phyloP scores from a whole-genome alignment of 129 eudicot species.

The Daucus carota region DNA sequence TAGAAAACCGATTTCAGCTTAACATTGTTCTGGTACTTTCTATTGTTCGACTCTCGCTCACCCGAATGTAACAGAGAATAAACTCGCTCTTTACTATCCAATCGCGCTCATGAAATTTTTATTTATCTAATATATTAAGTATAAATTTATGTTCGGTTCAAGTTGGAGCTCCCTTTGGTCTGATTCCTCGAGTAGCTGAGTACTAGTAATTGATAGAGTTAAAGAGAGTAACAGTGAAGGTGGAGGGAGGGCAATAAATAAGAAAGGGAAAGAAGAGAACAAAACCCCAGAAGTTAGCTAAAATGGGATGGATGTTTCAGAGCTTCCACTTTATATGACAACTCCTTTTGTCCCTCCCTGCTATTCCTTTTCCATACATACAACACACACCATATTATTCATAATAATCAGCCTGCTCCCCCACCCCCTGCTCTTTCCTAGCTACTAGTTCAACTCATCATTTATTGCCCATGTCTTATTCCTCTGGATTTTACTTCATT shows the following conservation, averaged over 20 bases:
- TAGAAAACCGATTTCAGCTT: no score
- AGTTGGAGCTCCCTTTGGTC: no score
- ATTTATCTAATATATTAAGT: no score
- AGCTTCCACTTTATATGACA: slow-evolving; percentile 17
- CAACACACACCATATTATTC: not conserved
- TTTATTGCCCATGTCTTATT: slow-evolving; percentile 18
- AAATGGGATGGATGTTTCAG: slow-evolving; percentile 10
- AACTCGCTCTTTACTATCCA: no score
- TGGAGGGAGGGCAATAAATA: not conserved
- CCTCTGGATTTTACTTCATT: slow-evolving; percentile 2
- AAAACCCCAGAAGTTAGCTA: slow-evolving; percentile 15
- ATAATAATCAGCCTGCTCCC: not conserved
- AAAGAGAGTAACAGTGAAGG: not conserved
- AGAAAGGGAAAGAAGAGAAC: slow-evolving; percentile 16
- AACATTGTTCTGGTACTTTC: no score
- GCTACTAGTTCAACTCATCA: not conserved
- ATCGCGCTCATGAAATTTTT: no score
- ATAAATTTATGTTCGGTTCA: no score
- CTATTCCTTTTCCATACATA: slow-evolving; percentile 10
- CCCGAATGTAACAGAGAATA: no score
- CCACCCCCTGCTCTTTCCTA: not conserved
- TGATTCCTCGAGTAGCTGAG: no score
- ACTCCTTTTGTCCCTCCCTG: slow-evolving; percentile 30
- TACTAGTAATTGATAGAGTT: no score
- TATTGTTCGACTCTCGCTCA: no score